Evolutionary conservation across 2,329 filamentous ascomycete genomes (phyloP).

Genomic region (Fusarium citri): DNA sequence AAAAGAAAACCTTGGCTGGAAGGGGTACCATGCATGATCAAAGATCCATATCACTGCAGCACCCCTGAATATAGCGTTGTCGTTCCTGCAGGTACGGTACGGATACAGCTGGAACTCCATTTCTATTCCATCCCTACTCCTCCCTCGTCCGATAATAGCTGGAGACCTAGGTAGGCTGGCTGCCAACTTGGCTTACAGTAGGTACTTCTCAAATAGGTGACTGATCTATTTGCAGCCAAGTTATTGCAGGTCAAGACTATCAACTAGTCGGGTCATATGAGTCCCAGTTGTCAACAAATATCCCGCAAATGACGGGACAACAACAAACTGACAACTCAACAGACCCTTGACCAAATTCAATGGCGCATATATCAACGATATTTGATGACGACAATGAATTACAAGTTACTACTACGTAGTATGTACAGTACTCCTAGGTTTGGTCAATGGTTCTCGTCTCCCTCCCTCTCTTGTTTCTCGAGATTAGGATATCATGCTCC

Average conservation of each 20-base stretch:
- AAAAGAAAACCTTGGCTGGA: conserved; percentile 23
- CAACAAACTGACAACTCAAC: background rate
- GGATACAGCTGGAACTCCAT: conserved; percentile 8
- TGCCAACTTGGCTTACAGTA: background rate
- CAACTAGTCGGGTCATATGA: conserved; percentile 1
- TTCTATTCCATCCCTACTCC: background rate
- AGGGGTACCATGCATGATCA: conserved; percentile 32
- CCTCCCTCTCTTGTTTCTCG: conserved; percentile 14
- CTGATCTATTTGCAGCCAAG: conserved; percentile 8
- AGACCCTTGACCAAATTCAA: conserved; percentile 3
- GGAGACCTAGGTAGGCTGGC: background rate
- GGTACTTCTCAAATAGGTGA: background rate
- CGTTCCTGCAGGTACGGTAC: conserved; percentile 49
- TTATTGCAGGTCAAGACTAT: background rate
- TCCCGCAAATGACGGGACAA: conserved; percentile 12
- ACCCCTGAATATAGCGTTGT: conserved; percentile 43
- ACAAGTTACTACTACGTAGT: background rate
- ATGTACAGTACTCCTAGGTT: background rate
- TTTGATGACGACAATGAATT: conserved; percentile 6
- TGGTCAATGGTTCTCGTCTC: background rate
- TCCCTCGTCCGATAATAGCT: background rate
- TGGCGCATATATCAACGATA: conserved; percentile 6
- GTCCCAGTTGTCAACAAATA: conserved; percentile 10
- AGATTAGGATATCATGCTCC: conserved; percentile 38
- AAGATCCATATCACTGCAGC: conserved; percentile 32